Conservation (phyloP, 345 rosid species). For the Psidium guajava region DNA sequence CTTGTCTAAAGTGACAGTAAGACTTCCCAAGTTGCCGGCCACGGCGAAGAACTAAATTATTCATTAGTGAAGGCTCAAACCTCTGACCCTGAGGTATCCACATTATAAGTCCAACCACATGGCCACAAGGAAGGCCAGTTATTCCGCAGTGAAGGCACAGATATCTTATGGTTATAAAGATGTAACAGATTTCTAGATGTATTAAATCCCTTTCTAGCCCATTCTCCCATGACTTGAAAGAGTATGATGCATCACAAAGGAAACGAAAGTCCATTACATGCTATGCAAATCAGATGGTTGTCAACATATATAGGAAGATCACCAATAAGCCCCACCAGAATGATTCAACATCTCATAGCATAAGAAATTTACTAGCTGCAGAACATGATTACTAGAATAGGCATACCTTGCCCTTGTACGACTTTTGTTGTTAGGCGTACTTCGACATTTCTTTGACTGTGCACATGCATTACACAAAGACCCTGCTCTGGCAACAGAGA, state of each 20-base stretch:
- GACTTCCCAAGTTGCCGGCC: neutral
- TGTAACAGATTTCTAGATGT: neutral
- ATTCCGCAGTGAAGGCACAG: neutral
- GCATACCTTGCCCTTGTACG: conserved; percentile 30
- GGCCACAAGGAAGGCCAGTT: neutral
- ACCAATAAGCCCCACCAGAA: neutral
- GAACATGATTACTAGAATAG: neutral
- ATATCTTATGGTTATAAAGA: neutral
- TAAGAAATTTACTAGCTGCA: neutral
- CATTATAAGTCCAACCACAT: neutral
- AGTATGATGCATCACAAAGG: neutral
- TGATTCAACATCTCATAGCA: neutral
- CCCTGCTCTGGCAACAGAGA: conserved; percentile 61
- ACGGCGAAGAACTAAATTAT: neutral
- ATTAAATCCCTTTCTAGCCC: neutral
- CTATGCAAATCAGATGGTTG: neutral
- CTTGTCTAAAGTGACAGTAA: neutral
- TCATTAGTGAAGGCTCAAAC: neutral
- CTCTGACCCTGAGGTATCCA: neutral
- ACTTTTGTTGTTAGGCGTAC: conserved; percentile 15
- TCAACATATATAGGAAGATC: neutral
- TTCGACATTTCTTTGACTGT: conserved; percentile 34
- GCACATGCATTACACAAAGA: conserved; percentile 65
- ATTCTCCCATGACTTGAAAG: neutral
- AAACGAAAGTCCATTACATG: neutral